phyloP scores from a whole-genome alignment of 495 filamentous ascomycete genomes.

The Chaetomium tenue region DNA sequence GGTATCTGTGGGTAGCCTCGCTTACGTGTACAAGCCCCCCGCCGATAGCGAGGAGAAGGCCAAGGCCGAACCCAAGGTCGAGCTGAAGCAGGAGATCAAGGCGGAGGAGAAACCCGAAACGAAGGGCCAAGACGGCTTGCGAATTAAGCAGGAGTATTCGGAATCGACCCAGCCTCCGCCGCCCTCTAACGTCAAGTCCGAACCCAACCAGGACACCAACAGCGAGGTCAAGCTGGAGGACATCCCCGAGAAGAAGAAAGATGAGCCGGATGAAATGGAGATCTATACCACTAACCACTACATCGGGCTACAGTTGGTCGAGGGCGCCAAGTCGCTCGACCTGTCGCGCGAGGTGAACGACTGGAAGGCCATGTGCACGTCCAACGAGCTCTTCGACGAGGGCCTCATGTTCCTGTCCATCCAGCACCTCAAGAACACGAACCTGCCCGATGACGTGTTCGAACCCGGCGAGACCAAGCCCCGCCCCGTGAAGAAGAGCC shows the following conservation, averaged over 20 bases:
- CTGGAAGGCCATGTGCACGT: conserved; percentile 68
- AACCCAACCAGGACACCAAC: conserved; percentile 16
- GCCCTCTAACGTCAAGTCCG: conserved; percentile 21
- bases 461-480: conserved; percentile 73
- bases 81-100: conserved; percentile 43
- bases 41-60: conserved; percentile 22
- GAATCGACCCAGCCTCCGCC: neutral
- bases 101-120: conserved; percentile 31
- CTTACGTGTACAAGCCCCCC: conserved; percentile 60
- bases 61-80: conserved; percentile 22
- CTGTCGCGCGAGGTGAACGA: conserved; percentile 69
- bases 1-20: conserved; percentile 68
- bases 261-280: conserved; percentile 22
- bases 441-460: conserved; percentile 88
- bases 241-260: conserved; percentile 28
- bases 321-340: conserved; percentile 59
- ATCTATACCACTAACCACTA: conserved; percentile 40
- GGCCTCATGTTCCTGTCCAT: conserved; percentile 62
- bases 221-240: conserved; percentile 28
- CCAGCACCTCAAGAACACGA: conserved; percentile 73
- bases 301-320: conserved; percentile 36
- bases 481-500: conserved; percentile 54
- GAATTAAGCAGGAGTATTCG: conserved; percentile 27
- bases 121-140: conserved; percentile 13
- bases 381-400: conserved; percentile 62